A percentile compares a stretch with the other conserved stretches of the same genome.
Evolutionary conservation across 2,329 filamentous ascomycete genomes (phyloP).

Genomic region (Pestalotiopsis sp.): DNA sequence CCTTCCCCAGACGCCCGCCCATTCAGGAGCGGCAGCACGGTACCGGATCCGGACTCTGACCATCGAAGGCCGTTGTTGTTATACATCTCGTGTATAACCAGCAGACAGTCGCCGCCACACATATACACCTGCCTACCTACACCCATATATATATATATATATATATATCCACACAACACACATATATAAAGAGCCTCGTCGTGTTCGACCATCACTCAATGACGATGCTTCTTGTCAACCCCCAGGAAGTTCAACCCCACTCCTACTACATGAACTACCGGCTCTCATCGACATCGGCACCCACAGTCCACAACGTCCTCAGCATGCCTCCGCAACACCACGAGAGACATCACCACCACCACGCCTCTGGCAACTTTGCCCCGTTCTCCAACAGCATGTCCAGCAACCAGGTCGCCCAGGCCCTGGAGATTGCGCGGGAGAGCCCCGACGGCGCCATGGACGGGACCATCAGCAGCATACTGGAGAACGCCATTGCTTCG

Average conservation of each 20-base stretch:
- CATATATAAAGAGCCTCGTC: conserved; percentile 4
- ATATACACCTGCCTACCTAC: neutral
- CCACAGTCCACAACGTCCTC: conserved; percentile 19
- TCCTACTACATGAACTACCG: conserved; percentile 15
- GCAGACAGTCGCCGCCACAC: neutral
- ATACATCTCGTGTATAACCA: neutral
- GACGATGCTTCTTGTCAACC: conserved; percentile 21
- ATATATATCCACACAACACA: neutral
- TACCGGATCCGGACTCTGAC: neutral
- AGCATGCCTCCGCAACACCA: conserved; percentile 17
- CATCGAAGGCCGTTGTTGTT: neutral
- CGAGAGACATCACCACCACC: conserved; percentile 15
- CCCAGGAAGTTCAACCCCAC: conserved; percentile 17
- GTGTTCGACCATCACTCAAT: conserved; percentile 11
- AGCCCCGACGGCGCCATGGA: conserved; percentile 68
- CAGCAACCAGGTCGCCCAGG: conserved; percentile 59
- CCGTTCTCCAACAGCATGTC: conserved; percentile 17
- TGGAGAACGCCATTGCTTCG: conserved; percentile 64
- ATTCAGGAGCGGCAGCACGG: neutral
- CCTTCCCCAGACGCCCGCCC: neutral
- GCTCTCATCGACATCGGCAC: conserved; percentile 14
- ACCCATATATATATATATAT: neutral
- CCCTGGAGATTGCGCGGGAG: conserved; percentile 76
- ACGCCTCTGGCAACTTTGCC: conserved; percentile 14
- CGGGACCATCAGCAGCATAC: conserved; percentile 61